A percentile compares a stretch with the other conserved stretches of the same genome.
Conservation (phyloP, 108 stramenopile genomes). For the Cyclotella cryptica region DNA sequence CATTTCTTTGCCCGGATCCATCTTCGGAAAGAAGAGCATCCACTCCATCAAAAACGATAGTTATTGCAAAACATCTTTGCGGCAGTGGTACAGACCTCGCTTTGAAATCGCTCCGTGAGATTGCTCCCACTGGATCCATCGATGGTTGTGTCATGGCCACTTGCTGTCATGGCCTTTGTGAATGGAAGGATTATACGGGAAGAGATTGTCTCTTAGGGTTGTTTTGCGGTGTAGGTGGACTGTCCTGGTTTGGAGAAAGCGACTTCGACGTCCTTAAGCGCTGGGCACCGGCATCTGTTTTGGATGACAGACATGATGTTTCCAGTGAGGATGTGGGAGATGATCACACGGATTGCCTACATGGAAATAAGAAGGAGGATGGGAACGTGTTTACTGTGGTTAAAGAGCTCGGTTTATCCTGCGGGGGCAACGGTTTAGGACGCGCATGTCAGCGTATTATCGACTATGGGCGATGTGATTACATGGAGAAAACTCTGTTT, state of each 20-base stretch:
- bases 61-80: slow-evolving; percentile 85
- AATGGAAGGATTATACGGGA: slow-evolving; percentile 83
- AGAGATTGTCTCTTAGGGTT: slow-evolving; percentile 63
- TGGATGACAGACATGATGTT: slow-evolving; percentile 33
- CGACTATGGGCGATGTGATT: slow-evolving; percentile 76
- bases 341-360: not conserved
- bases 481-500: slow-evolving; percentile 63
- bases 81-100: slow-evolving; percentile 86
- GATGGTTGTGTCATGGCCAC: slow-evolving; percentile 82
- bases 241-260: slow-evolving; percentile 57
- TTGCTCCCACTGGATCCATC: slow-evolving; percentile 33
- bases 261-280: slow-evolving; percentile 79
- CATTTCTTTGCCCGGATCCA: slow-evolving; percentile 11
- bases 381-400: slow-evolving; percentile 52
- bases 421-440: slow-evolving; percentile 78
- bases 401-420: slow-evolving; percentile 56
- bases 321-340: not conserved
- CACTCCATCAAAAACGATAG: slow-evolving; percentile 46
- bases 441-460: slow-evolving; percentile 86
- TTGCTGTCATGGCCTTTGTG: slow-evolving; percentile 88
- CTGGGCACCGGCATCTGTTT: slow-evolving; percentile 74
- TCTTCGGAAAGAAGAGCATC: not conserved
- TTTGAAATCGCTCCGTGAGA: slow-evolving; percentile 63
- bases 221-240: slow-evolving; percentile 45
- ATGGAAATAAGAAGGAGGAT: not conserved